Conservation (phyloP, 2,329 filamentous ascomycete species). For the Claviceps sp. region DNA sequence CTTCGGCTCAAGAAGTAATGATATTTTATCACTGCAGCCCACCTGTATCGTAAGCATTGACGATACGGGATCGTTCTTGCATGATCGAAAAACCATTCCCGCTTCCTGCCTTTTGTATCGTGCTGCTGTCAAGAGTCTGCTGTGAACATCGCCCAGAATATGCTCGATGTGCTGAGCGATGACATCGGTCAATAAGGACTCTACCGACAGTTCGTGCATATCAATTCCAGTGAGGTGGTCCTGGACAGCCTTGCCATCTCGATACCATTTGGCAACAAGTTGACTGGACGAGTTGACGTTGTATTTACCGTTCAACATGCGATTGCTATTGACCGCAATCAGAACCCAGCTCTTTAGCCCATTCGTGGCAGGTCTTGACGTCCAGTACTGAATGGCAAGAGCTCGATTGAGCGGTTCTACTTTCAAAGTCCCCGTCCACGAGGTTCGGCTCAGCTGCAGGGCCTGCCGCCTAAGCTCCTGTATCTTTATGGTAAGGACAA, state of each 20-base stretch:
- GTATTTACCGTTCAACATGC: conserved; percentile 25
- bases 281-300: conserved; percentile 35
- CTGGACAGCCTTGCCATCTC: conserved; percentile 62
- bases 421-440: conserved; percentile 67
- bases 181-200: conserved; percentile 58
- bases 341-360: conserved; percentile 82
- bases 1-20: conserved; percentile 58
- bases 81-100: conserved; percentile 42
- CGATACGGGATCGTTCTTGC: conserved; percentile 47
- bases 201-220: conserved; percentile 53
- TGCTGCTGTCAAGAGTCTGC: conserved; percentile 42
- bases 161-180: conserved; percentile 63
- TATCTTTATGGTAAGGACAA: conserved; percentile 83
- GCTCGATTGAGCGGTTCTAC: conserved; percentile 71
- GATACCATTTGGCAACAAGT: conserved; percentile 66
- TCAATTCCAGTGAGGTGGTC: conserved; percentile 57
- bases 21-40: conserved; percentile 45
- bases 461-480: conserved; percentile 70
- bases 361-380: conserved; percentile 34
- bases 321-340: conserved; percentile 63
- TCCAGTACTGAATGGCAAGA: conserved; percentile 86
- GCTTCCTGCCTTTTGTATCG: conserved; percentile 50
- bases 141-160: conserved; percentile 54
- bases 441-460: conserved; percentile 48
- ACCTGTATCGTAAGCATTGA: conserved; percentile 59